Evolutionary conservation across 139 green algal species (phyloP).

Genomic region (Mychonastes homosphaera): DNA sequence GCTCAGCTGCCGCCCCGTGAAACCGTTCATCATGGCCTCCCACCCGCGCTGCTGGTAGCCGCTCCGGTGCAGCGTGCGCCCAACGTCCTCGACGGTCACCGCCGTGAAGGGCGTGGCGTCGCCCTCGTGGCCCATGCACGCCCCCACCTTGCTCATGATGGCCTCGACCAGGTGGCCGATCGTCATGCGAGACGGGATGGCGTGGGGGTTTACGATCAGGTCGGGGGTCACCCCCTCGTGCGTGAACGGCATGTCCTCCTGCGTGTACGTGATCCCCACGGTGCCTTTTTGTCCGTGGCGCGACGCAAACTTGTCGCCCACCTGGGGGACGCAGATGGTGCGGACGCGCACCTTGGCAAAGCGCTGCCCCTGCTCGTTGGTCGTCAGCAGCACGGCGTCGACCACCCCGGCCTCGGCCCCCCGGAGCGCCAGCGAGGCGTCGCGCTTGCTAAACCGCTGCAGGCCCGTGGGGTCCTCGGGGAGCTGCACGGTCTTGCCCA

Average conservation of each 20-base stretch:
- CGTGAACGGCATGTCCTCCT: conserved; percentile 71
- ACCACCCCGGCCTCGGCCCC: conserved; percentile 57
- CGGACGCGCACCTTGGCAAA: conserved; percentile 96
- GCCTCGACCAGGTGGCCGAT: conserved; percentile 98
- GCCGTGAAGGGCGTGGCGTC: conserved; percentile 97
- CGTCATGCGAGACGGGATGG: conserved; percentile 98
- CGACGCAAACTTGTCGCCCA: conserved; percentile 99
- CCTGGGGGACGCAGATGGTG: conserved; percentile 89
- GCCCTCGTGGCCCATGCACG: conserved; percentile 72
- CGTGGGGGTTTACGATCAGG: conserved; percentile 98
- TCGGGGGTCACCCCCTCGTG: conserved; percentile 86
- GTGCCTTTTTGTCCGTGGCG: conserved; percentile 97
- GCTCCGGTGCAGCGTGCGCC: conserved; percentile 67
- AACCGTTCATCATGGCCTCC: conserved; percentile 94
- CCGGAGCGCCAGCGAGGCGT: conserved; percentile 46
- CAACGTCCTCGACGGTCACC: conserved; percentile 93
- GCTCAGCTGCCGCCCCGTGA: conserved; percentile 66
- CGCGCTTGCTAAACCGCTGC: conserved; percentile 51
- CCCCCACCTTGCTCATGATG: conserved; percentile 84
- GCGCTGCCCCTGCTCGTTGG: conserved; percentile 69
- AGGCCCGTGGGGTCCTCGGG: conserved; percentile 17
- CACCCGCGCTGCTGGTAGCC: conserved; percentile 65
- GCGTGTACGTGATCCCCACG: conserved; percentile 94
- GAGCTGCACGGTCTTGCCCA: conserved; percentile 48
- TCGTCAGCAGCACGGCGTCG: conserved; percentile 81